Conservation (phyloP, 1,139 yeast genomes). For the Protomyces inundatus region DNA sequence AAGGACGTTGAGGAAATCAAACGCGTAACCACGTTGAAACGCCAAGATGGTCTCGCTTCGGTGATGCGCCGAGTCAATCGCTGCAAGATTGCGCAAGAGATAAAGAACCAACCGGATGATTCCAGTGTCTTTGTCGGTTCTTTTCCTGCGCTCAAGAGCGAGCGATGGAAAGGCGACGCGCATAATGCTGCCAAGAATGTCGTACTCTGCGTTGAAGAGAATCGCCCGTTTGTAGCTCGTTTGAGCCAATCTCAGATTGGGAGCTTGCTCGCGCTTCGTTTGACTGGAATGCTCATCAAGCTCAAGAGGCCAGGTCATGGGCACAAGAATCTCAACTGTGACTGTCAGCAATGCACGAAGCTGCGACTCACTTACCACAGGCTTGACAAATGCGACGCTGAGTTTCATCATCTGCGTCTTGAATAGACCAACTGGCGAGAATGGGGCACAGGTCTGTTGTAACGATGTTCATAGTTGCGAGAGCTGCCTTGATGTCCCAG, state of each 20-base stretch:
- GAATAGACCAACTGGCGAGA: slow-evolving; percentile 66
- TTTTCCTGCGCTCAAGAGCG: slow-evolving; percentile 47
- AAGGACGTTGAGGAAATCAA: slow-evolving; percentile 64
- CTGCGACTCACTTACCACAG: slow-evolving; percentile 27
- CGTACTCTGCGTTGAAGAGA: slow-evolving; percentile 55
- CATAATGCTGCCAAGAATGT: slow-evolving; percentile 62
- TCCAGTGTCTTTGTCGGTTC: slow-evolving; percentile 68
- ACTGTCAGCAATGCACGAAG: background rate
- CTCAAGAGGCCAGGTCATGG: slow-evolving; percentile 81
- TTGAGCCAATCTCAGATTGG: slow-evolving; percentile 63
- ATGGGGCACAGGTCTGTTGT: slow-evolving; percentile 69
- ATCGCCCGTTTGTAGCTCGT: slow-evolving; percentile 65
- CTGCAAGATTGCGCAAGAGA: slow-evolving; percentile 67
- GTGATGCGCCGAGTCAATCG: slow-evolving; percentile 75
- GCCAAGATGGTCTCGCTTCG: slow-evolving; percentile 53
- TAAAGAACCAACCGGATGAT: slow-evolving; percentile 66
- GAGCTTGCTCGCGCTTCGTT: slow-evolving; percentile 51
- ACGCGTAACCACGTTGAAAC: slow-evolving; percentile 63
- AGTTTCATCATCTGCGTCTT: slow-evolving; percentile 32
- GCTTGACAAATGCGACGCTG: slow-evolving; percentile 31
- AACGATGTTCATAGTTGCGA: slow-evolving; percentile 74
- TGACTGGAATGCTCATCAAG: slow-evolving; percentile 49
- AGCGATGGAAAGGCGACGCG: slow-evolving; percentile 66
- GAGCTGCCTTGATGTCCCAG: slow-evolving; percentile 81
- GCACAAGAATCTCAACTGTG: slow-evolving; percentile 71